Evolutionary conservation across 257 asterid species (phyloP), one percentile per base, ranked within the genome.

Genomic region (Ocimum tenuiflorum): DNA sequence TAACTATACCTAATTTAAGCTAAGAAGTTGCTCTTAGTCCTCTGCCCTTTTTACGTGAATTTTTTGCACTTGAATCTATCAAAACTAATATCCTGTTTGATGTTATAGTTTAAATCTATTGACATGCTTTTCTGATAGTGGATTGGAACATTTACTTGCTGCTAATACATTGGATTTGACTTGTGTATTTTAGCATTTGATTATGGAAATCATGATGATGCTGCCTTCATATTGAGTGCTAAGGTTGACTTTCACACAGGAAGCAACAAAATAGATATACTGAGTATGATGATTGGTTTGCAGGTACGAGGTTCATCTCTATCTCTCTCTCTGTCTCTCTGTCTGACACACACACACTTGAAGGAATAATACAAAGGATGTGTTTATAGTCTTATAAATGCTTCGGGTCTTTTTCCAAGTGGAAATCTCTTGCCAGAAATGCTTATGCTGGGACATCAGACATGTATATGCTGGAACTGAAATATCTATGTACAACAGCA

Each of bases 241-340:
- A 66, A 65, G 65, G 64, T 86, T 42, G 57, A 65, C 31, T 80
- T 88, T 67, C 79, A 75, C 39, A 50, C 74, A 13, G 96, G 96
- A 55, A 85, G 27, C 39, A 84, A 88, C 56, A 76, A 83, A 27
- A 19, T 88, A 66, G 95, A 86, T 55, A 67, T 88, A 2, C 75
- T 88, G 73, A 88, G 95, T 64, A 82, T 86, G 88, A 84, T 88
- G 84, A 60, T 88, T 42, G 95, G 96, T 63, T 75, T 88, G 68
- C 95, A 86, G 91, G 96, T 82, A 72, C 13, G 23, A 18, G 41
- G 60, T 61, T 49, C n/a, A 18, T 15, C 19, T 27, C 47, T 15
- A 45, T 33, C 67, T 27, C 66, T 8, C 58, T 10, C 56, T 2
- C 35, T n/a, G n/a, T n/a, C n/a, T n/a, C n/a, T n/a, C n/a, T n/a